phyloP scores from a whole-genome alignment of 805 yeast genomes.

The Hanseniaspora thailandica region DNA sequence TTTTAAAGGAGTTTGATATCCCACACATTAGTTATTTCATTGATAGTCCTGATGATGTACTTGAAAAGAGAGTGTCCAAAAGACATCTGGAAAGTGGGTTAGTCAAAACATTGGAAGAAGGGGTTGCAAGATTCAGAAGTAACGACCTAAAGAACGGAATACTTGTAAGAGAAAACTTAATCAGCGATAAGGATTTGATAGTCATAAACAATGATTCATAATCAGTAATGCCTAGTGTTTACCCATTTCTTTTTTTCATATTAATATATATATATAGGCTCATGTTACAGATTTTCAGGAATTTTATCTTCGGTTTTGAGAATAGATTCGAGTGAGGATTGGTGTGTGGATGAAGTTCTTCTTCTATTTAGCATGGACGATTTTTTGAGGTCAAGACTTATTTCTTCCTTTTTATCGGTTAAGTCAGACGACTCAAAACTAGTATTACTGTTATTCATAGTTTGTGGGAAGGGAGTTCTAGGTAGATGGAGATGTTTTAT shows the following conservation, averaged over 20 bases:
- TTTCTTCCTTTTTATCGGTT: neutral
- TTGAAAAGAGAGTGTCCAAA: conserved; percentile 48
- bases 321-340: neutral
- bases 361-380: conserved; percentile 11
- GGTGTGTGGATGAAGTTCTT: neutral
- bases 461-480: conserved; percentile 17
- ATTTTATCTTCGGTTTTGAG: neutral
- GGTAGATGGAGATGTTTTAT: conserved; percentile 11
- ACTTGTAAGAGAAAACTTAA: conserved; percentile 18
- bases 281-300: neutral
- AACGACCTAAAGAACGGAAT: conserved; percentile 60
- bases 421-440: neutral
- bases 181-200: neutral
- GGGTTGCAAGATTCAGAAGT: conserved; percentile 37
- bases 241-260: neutral
- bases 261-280: neutral
- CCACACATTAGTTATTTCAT: conserved; percentile 40
- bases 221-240: neutral
- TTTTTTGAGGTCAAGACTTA: conserved; percentile 1
- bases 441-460: neutral
- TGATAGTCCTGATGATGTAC: conserved; percentile 34
- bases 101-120: conserved; percentile 37
- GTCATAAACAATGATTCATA: neutral
- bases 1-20: conserved; percentile 24
- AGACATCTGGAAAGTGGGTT: conserved; percentile 57